A percentile compares a stretch with the other conserved stretches of the same genome.
phyloP scores from a whole-genome alignment of 2,329 filamentous ascomycete species.

The Lasiodiplodia sp. region DNA sequence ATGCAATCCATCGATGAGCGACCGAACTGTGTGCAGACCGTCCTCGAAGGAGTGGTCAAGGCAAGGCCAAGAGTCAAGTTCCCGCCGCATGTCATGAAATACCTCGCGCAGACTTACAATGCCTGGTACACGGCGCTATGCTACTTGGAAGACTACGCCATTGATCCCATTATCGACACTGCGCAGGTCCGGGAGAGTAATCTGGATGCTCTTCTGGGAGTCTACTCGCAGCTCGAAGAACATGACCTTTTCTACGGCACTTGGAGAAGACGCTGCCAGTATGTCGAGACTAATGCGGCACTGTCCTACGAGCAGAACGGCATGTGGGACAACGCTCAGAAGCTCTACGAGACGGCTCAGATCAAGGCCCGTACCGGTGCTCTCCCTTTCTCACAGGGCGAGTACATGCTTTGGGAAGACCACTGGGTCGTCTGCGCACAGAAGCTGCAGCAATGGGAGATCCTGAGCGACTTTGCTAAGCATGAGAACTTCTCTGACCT shows the following conservation, averaged over 20 bases:
- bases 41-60: constrained; percentile 86
- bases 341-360: constrained; percentile 94
- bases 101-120: constrained; percentile 90
- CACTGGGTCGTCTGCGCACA: constrained; percentile 98
- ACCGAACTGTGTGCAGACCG: constrained; percentile 92
- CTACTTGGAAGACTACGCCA: constrained; percentile 87
- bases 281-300: constrained; percentile 96
- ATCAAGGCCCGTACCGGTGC: constrained; percentile 96
- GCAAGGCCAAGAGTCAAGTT: constrained; percentile 89
- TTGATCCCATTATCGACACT: constrained; percentile 85
- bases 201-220: constrained; percentile 90
- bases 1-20: constrained; percentile 92
- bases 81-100: constrained; percentile 95
- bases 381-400: constrained; percentile 93
- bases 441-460: constrained; percentile 99
- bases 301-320: constrained; percentile 98
- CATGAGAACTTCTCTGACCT: constrained; percentile 99
- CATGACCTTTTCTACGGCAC: constrained; percentile 98
- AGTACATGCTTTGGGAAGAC: constrained; percentile 99
- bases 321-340: constrained; percentile 99
- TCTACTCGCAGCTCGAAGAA: constrained; percentile 90
- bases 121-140: constrained; percentile 95
- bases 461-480: constrained; percentile 95
- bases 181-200: constrained; percentile 89
- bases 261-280: constrained; percentile 93